Evolutionary conservation across 331 rosid species (phyloP), one percentile per base, ranked within the genome.

Genomic region (Arachis monticola): DNA sequence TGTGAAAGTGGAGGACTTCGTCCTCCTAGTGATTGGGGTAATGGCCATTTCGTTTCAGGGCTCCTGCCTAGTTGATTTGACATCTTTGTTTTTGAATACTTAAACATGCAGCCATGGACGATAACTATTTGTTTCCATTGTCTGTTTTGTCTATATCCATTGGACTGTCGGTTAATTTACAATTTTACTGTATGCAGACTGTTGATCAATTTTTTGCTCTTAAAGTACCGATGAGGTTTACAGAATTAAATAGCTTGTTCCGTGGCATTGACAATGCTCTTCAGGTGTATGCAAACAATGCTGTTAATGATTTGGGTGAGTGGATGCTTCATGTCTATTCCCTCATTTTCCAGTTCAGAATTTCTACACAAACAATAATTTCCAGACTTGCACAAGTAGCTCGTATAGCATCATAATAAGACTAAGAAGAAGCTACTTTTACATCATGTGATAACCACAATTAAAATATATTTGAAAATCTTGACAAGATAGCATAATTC

Each of bases 201-300:
- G 93, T 92, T 64, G 99, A 95, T 82, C 99, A 95, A 62, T 95
- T 95, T 84, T 95, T 95, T 53, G 89, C 84, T 73, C 92, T 90
- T 52, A 92, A 95, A 82, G 99, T 95, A 78, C 99, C 99, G 57
- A 95, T 95, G 99, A 84, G 99, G 83, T 73, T 90, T 81, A 75
- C 98, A 67, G 99, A 95, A 79, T 74, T 95, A 83, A 92, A 77
- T 83, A 75, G 96, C 83, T 80, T 95, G 87, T 88, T 90, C 77
- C 96, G 99, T 14, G 99, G 99, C 64, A 86, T 95, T 2, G 99
- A 95, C 87, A 95, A 95, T 86, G 97, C 93, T 41, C 91, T 92
- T 85, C 99, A 92, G 80, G 91, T 84, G 47, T 95, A 88, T 84
- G 90, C 91, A 38, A 92, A 87, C 73, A 84, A 55, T 56, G 92